Evolutionary conservation across 768 basidiomycete species (phyloP).

Genomic region (Tremella fuciformis): DNA sequence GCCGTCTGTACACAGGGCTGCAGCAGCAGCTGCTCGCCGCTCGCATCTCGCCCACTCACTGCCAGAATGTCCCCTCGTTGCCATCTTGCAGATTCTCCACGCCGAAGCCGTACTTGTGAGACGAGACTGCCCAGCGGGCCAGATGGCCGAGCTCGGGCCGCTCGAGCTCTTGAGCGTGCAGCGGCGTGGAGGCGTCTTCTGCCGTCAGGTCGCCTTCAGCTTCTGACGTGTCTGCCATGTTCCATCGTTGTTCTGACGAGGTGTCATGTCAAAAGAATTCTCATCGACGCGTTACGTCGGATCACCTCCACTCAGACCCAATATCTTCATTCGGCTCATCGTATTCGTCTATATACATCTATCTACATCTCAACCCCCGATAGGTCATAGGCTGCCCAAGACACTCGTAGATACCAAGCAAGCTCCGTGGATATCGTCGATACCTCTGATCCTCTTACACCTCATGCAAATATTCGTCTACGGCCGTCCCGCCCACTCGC

Average conservation of each 20-base stretch:
- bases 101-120: slow-evolving; percentile 93
- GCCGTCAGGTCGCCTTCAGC: too few species aligned
- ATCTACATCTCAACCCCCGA: too few species aligned
- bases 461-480: not conserved
- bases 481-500: slow-evolving; percentile 25
- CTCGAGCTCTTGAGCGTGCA: slow-evolving; percentile 9
- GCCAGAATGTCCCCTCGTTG: slow-evolving; percentile 94
- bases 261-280: too few species aligned
- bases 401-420: too few species aligned
- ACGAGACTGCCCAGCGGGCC: slow-evolving; percentile 94
- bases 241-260: too few species aligned
- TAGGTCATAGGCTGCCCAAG: too few species aligned
- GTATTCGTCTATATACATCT: too few species aligned
- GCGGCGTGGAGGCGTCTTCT: too few species aligned
- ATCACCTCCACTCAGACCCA: too few species aligned
- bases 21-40: not conserved
- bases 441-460: not conserved
- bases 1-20: not conserved
- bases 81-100: slow-evolving; percentile 84
- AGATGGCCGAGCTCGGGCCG: slow-evolving; percentile 64
- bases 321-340: too few species aligned
- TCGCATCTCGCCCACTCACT: slow-evolving; percentile 60
- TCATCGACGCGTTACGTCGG: too few species aligned
- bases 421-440: not conserved
- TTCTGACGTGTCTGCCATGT: too few species aligned